Evolutionary conservation across 768 basidiomycete genomes (phyloP).

Genomic region (Boletus pseudopeckii): DNA sequence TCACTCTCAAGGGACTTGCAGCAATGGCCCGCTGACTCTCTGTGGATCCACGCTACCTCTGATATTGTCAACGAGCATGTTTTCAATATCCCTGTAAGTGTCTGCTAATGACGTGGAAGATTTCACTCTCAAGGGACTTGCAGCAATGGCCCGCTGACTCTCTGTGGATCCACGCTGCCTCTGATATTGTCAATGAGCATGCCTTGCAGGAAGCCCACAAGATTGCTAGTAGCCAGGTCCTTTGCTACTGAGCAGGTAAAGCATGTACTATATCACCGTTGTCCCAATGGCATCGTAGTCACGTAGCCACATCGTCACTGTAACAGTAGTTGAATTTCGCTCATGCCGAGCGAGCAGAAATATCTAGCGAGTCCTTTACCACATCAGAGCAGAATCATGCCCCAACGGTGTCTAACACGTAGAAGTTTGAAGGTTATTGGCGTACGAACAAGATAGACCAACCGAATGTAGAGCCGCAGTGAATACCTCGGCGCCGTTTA

Average conservation of each 20-base stretch:
- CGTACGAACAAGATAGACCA: not conserved
- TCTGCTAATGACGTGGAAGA: not conserved
- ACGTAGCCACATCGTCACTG: not conserved
- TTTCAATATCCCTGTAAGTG: not conserved
- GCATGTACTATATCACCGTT: not conserved
- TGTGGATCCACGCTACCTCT: not conserved
- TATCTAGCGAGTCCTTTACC: not conserved
- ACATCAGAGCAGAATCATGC: not conserved
- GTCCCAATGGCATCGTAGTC: not conserved
- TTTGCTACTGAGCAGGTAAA: not conserved
- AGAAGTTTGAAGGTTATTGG: not conserved
- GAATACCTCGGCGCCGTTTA: not conserved
- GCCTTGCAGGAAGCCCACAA: not conserved
- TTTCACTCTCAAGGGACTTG: not conserved
- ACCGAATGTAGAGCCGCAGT: not conserved
- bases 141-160: not conserved
- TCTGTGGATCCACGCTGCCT: not conserved
- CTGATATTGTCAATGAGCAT: not conserved
- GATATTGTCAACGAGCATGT: not conserved
- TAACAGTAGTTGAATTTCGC: not conserved
- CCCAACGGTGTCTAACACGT: not conserved
- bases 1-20: not conserved
- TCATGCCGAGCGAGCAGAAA: not conserved
- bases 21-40: accelerated
- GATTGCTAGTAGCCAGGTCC: not conserved